Evolutionary conservation across 2,329 filamentous ascomycete species (phyloP).

Genomic region (Exophiala viscosa): DNA sequence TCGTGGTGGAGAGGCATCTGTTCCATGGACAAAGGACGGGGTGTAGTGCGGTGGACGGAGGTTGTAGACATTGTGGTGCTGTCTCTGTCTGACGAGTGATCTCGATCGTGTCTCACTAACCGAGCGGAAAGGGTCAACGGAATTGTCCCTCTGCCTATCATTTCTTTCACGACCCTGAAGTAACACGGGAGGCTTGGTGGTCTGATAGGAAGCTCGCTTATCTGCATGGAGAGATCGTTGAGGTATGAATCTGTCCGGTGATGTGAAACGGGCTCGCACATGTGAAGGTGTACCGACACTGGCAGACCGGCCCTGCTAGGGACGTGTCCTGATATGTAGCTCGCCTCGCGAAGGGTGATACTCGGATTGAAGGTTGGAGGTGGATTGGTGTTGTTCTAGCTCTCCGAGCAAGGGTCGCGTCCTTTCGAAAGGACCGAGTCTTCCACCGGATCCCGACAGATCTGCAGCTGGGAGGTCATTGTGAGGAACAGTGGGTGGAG

Average conservation of each 20-base stretch:
- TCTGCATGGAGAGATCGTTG: slow-evolving; percentile 15
- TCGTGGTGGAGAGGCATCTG: slow-evolving; percentile 51
- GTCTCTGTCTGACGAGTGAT: slow-evolving; percentile 15
- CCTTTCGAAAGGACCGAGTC: not conserved
- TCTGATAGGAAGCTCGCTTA: slow-evolving; percentile 43
- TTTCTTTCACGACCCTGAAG: slow-evolving; percentile 42
- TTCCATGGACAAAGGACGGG: slow-evolving; percentile 33
- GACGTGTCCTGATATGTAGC: not conserved
- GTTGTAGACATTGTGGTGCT: slow-evolving; percentile 14
- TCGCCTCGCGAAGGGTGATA: slow-evolving; percentile 8
- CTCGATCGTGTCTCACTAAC: slow-evolving; percentile 31
- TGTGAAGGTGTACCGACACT: slow-evolving; percentile 14
- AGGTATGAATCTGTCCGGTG: slow-evolving; percentile 56
- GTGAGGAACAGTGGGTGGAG: not conserved
- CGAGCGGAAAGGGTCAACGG: slow-evolving; percentile 54
- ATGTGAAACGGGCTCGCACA: slow-evolving; percentile 29
- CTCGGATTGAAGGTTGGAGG: slow-evolving; percentile 10
- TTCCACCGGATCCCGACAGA: not conserved
- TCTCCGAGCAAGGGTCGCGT: slow-evolving; percentile 8
- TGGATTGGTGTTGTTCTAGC: slow-evolving; percentile 13
- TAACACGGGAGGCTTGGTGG: slow-evolving; percentile 44
- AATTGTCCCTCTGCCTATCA: slow-evolving; percentile 41
- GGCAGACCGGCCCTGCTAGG: slow-evolving; percentile 22
- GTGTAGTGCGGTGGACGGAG: slow-evolving; percentile 22
- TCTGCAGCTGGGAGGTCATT: not conserved